Base-by-base conservation (phyloP, 495 filamentous ascomycete genomes). In the Endocarpon pusillum region DNA sequence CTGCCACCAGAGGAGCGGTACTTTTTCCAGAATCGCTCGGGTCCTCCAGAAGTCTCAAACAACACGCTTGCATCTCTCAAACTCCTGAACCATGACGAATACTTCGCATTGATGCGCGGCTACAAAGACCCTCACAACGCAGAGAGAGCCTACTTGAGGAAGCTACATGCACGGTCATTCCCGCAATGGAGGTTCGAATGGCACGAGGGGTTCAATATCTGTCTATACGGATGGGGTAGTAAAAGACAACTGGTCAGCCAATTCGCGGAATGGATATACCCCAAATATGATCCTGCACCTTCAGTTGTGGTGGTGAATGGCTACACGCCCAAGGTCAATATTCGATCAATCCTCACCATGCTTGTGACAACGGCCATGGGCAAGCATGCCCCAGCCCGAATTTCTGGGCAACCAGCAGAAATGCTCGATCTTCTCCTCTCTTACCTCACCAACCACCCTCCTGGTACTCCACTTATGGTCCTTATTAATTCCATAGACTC, bases 131-230 rank as follows among this genome's bases (percentile, higher is more conserved):
- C 73, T 0, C 89, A 91, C 49, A 58, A 59, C 19, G 54, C 66
- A n/a, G 78, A 85, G 33, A 68, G 77, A 42, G 56, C 69, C 12
- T 75, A 77, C 36, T 63, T 97, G 19, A 61, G 75, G 35, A 66
- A 75, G 14, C 58, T 92, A 16, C 86, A 96, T 49, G 64, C 68
- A 27, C 70, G 76, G 25, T 80, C 77, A 11, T 96, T 93, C 49
- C 66, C 75, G 9, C 89, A 96, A 49, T 97, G 89, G 89, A 54
- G 64, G 11, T 97, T 96, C 44, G 91, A 97, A 57, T 68, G 96
- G 15, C 66, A 72, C 21, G 73, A 94, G 48, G 76, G 75, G 26
- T 96, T 94, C 62, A 92, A 79, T 49, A 65, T 94, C 37, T 89
- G 91, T 44, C 55, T 94, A 2, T 94, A 87, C 48, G 89, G 89